Conservation (phyloP, 2,329 filamentous ascomycete genomes). For the Fusarium udum region DNA sequence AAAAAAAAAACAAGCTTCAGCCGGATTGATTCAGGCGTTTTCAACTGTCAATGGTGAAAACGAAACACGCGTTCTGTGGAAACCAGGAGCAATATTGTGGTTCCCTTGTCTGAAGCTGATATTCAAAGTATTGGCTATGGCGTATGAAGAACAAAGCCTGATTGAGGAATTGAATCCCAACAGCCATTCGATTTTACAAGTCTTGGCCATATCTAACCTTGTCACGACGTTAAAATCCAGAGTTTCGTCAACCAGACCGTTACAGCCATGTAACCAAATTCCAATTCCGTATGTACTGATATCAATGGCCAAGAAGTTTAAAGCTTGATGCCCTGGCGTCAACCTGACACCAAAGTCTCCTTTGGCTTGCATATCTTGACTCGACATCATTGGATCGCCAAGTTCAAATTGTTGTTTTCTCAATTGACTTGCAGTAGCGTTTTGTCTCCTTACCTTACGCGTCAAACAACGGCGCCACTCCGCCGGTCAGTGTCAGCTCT, state of each 20-base stretch:
- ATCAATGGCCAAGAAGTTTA: not conserved
- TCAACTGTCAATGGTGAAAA: not conserved
- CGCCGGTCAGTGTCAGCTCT: not conserved
- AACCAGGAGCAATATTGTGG: slow-evolving; percentile 6
- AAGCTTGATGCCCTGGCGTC: slow-evolving; percentile 20
- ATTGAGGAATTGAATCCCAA: not conserved
- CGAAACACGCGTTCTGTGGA: slow-evolving; percentile 28
- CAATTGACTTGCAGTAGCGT: slow-evolving; percentile 15
- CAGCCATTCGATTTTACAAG: not conserved
- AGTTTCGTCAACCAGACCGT: not conserved
- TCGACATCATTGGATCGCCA: slow-evolving; percentile 9
- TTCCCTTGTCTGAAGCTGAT: not conserved
- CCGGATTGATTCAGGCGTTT: slow-evolving; percentile 4
- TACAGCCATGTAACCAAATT: not conserved
- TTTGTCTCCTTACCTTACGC: slow-evolving; percentile 15
- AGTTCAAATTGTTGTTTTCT: slow-evolving; percentile 1
- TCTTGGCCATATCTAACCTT: not conserved
- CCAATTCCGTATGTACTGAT: not conserved
- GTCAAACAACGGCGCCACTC: slow-evolving; percentile 24
- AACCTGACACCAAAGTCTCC: not conserved
- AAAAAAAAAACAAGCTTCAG: slow-evolving; percentile 21
- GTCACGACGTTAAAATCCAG: not conserved
- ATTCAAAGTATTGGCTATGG: not conserved
- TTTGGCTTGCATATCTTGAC: slow-evolving; percentile 8
- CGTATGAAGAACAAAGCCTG: not conserved